Percentiles rank a stretch among this genome's conserved stretches.
These are phyloP conservation scores for Allantophomopsis lycopodina DNA, from an alignment of 2,329 filamentous ascomycete genomes.

Conservation along the genomic window DNA sequence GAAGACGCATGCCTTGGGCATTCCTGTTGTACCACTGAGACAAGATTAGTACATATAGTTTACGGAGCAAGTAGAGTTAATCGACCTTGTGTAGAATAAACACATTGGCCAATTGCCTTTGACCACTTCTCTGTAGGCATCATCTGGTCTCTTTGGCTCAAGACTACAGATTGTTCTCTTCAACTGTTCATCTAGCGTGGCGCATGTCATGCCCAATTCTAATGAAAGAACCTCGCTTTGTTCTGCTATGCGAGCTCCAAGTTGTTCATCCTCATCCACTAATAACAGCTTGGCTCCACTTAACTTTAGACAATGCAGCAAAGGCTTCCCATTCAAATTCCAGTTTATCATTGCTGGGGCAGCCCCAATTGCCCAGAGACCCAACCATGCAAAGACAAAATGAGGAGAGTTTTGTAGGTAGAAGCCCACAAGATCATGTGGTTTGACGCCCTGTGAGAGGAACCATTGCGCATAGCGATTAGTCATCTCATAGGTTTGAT, in stretches of 20 bases:
- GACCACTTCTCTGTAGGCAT: slow-evolving; percentile 38
- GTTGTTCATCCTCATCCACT: slow-evolving; percentile 39
- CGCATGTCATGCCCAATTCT: slow-evolving; percentile 35
- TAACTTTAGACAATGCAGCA: slow-evolving; percentile 51
- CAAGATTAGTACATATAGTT: slow-evolving; percentile 1
- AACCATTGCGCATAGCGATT: slow-evolving; percentile 51
- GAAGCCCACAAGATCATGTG: slow-evolving; percentile 47
- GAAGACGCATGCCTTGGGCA: slow-evolving; percentile 58
- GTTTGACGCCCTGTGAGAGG: slow-evolving; percentile 39
- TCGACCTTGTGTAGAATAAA: slow-evolving; percentile 54
- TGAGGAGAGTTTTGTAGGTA: slow-evolving; percentile 57
- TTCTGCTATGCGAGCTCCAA: slow-evolving; percentile 41
- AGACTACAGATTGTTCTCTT: slow-evolving; percentile 31
- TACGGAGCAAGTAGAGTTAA: neutral
- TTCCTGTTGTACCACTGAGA: slow-evolving; percentile 54
- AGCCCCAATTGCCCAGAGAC: slow-evolving; percentile 49
- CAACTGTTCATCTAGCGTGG: slow-evolving; percentile 34
- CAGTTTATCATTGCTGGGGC: slow-evolving; percentile 61
- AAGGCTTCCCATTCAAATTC: slow-evolving; percentile 46
- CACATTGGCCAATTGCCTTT: slow-evolving; percentile 39
- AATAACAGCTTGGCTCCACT: slow-evolving; percentile 40
- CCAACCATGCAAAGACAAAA: slow-evolving; percentile 53
- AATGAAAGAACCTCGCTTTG: slow-evolving; percentile 35
- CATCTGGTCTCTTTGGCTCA: slow-evolving; percentile 34
- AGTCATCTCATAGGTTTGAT: slow-evolving; percentile 36